A percentile compares a stretch with the other conserved stretches of the same genome.
These are phyloP conservation scores for Metroxylon sagu DNA, from an alignment of 176 grass and related monocot species.

Conservation along the genomic window DNA sequence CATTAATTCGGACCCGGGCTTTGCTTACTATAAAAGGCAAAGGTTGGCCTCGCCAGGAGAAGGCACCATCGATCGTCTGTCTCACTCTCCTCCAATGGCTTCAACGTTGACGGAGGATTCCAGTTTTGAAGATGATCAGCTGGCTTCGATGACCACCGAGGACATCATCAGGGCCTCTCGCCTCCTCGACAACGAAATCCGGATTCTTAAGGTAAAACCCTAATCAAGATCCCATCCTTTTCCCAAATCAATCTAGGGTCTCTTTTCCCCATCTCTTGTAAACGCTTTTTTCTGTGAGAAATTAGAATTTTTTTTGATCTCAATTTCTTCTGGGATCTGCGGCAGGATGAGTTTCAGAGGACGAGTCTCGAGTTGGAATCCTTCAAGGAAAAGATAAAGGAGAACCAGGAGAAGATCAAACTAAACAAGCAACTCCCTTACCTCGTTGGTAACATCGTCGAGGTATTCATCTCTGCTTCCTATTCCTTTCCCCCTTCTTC, in stretches of 20 bases:
- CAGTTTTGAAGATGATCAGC: slow-evolving; percentile 44
- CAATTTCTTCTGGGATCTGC: not conserved
- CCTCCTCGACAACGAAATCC: slow-evolving; percentile 81
- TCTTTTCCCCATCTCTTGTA: not conserved
- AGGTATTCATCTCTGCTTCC: not conserved
- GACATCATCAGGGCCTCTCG: slow-evolving; percentile 45
- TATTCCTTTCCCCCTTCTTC: not conserved
- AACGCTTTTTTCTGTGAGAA: too few species aligned
- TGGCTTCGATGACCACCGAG: slow-evolving; percentile 65
- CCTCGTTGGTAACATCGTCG: slow-evolving; percentile 27
- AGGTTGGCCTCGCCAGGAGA: too few species aligned
- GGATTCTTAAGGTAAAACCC: slow-evolving; percentile 58
- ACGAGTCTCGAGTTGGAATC: slow-evolving; percentile 20
- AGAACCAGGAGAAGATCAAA: slow-evolving; percentile 29
- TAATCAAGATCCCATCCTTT: not conserved
- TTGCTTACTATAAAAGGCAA: too few species aligned
- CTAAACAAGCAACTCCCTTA: slow-evolving; percentile 26
- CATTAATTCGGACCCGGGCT: too few species aligned
- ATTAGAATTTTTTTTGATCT: too few species aligned
- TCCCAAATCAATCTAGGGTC: not conserved
- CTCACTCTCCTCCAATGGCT: slow-evolving; percentile 19
- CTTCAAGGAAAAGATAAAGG: slow-evolving; percentile 25
- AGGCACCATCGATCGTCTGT: too few species aligned
- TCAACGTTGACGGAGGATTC: slow-evolving; percentile 5
- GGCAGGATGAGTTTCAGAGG: slow-evolving; percentile 25